phyloP scores from a whole-genome alignment of 495 filamentous ascomycete genomes.

The Aspergillus leporis region DNA sequence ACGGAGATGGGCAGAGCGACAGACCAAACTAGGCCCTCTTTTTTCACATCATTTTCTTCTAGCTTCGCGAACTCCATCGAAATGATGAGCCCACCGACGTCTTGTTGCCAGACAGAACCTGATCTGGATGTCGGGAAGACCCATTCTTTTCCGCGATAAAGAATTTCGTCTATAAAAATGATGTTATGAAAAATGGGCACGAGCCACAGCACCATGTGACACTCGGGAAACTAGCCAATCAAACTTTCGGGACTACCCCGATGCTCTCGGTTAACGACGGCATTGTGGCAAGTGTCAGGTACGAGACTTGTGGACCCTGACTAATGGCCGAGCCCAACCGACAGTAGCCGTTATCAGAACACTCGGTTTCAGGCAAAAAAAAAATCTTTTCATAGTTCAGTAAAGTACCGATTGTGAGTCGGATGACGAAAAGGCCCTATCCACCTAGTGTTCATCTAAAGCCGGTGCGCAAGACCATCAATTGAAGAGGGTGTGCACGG shows the following conservation, averaged over 20 bases:
- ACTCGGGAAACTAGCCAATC: conserved; percentile 2
- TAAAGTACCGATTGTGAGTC: neutral
- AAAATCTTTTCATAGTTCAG: conserved; percentile 2
- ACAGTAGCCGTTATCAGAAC: conserved; percentile 3
- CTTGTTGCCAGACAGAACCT: conserved; percentile 7
- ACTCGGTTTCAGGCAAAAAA: conserved; percentile 5
- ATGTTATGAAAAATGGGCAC: neutral
- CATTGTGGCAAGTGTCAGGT: conserved; percentile 11
- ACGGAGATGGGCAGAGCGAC: neutral
- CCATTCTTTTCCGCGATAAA: conserved; percentile 18
- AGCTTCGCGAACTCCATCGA: neutral
- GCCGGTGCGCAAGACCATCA: no score
- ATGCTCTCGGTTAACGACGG: conserved; percentile 5
- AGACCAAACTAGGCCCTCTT: neutral
- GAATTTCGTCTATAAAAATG: conserved; percentile 1
- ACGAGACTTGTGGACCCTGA: conserved; percentile 2
- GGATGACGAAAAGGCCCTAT: no score
- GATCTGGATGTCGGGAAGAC: neutral
- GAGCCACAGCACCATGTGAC: conserved; percentile 8
- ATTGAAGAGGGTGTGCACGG: no score
- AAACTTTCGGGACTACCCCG: neutral
- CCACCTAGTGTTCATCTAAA: no score
- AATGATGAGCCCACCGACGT: neutral
- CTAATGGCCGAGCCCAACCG: conserved; percentile 2
- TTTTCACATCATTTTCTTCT: conserved; percentile 4